Evolutionary conservation across 768 basidiomycete species (phyloP), one percentile per base, ranked within the genome.

Genomic region (Pulveroboletus sp.): DNA sequence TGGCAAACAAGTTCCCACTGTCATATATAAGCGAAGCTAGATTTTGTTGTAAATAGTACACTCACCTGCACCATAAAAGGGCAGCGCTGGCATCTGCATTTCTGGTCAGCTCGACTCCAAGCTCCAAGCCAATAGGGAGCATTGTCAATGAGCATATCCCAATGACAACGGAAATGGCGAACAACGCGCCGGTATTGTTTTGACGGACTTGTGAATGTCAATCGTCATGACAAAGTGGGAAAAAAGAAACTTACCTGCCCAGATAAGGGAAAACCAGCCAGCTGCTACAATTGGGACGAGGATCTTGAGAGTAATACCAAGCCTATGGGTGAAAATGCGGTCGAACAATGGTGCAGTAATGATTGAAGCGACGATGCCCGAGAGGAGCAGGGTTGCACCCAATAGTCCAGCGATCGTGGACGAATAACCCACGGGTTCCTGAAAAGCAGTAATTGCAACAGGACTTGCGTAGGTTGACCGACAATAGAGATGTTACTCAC

Each of bases 31-130:
- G 46, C 20, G 10, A 8, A 27, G 2, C 19, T 41, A 3, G 16
- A n/a, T 11, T 20, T 22, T 2, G 17, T 1, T n/a, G 7, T 2
- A 29, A 17, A 47, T 38, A 22, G 24, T 5, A 20, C 38, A 73
- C 83, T 49, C 61, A 88, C 85, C 72, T 69, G 67, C 82, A 83
- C 89, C 89, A 93, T 20, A 92, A 59, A 23, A 89, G 63, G 0
- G 89, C 85, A 0, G 88, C 77, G 51, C 87, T 89, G 1, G 79
- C 82, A 49, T 89, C 86, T 1, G 89, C 79, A 59, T 89, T 90
- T 49, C 86, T 75, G 7, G 89, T 89, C 19, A 92, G 62, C 63
- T 93, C 91, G 32, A 83, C 85, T 13, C 78, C 84, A 19, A 93
- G 78, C 61, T 93, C 90, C 48, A 93, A 70, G 1, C 73, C 82